Base-by-base conservation (phyloP, 495 filamentous ascomycete genomes). In the Podospora bellae-mahoneyi region DNA sequence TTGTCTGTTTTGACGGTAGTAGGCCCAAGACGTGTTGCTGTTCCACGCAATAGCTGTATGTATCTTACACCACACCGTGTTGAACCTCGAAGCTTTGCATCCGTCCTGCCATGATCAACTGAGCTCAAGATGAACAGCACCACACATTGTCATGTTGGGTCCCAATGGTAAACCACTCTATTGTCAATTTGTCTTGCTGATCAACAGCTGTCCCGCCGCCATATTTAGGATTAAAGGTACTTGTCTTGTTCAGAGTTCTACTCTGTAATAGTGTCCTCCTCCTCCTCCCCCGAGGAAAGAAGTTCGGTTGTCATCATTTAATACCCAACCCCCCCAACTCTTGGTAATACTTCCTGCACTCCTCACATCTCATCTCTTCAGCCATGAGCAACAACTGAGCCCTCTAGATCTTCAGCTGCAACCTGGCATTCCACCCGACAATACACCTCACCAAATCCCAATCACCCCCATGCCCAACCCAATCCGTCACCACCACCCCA, bases 401-500 rank as follows among this genome's bases (percentile, higher is more conserved):
- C 55, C 54, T 39, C 68, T 73, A 78, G 34, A 57, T 67, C 71
- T 64, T 77, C 75, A 90, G 75, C 73, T 88, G 84, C 74, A 96
- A 76, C 72, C 84, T 90, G 20, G 87, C 87, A 76, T 99, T 99
- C 92, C 95, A 93, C 18, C 92, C 93, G 5, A 97, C 90, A 74
- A 97, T 89, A 77, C 91, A 90, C 72, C 91, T 87, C 55, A 96
- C 89, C 19, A 98, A 81, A 79, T 97, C 94, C 96, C 96, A 99
- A 79, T 99, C 92, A 0, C 92, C 95, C 69, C 90, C 83, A 61
- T 88, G 79, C 0, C 95, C 95, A 68, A 97, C 94, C 92, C 91
- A 97, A 77, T 99, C 95, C 60, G 89, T 93, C 32, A 98, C 91
- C 28, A 98, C 88, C 65, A 98, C 88, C 26, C 96, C 95, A n/a